Conservation (phyloP, 2,329 filamentous ascomycete species). For the Dactylellina drechsleri region DNA sequence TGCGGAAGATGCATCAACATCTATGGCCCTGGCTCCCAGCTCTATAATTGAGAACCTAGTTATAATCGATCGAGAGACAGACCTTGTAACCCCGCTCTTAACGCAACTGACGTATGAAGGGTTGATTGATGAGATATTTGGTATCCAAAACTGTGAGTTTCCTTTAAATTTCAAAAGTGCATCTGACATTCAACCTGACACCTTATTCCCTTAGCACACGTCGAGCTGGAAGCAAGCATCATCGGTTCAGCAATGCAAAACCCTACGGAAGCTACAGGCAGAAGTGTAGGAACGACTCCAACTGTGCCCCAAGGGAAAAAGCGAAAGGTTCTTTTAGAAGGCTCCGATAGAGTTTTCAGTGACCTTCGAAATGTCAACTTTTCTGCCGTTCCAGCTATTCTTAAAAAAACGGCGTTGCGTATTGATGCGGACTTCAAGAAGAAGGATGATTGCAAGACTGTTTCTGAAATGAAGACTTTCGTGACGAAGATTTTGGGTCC, state of each 20-base stretch:
- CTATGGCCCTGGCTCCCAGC: conserved; percentile 81
- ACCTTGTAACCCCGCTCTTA: conserved; percentile 88
- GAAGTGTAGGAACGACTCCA: conserved; percentile 38
- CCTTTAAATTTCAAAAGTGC: neutral
- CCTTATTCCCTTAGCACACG: conserved; percentile 66
- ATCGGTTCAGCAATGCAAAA: conserved; percentile 42
- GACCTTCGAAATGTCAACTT: conserved; percentile 93
- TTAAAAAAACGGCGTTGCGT: conserved; percentile 90
- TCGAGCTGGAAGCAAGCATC: conserved; percentile 75
- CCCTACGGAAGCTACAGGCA: conserved; percentile 34
- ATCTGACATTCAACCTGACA: neutral
- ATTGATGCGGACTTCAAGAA: conserved; percentile 88
- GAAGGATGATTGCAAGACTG: conserved; percentile 85
- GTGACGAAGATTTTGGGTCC: conserved; percentile 83
- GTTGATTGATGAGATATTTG: conserved; percentile 90
- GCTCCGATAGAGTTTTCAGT: conserved; percentile 86
- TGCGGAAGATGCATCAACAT: conserved; percentile 76
- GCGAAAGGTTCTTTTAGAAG: conserved; percentile 87
- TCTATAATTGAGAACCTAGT: conserved; percentile 88
- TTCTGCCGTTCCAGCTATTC: conserved; percentile 85
- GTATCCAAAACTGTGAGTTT: conserved; percentile 76
- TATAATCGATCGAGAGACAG: conserved; percentile 93
- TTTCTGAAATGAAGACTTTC: conserved; percentile 90
- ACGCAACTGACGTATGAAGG: conserved; percentile 98
- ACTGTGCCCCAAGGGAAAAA: conserved; percentile 74